These are phyloP conservation scores for Yamadazyma olivae DNA, from an alignment of 805 yeast species.

Conservation along the genomic window DNA sequence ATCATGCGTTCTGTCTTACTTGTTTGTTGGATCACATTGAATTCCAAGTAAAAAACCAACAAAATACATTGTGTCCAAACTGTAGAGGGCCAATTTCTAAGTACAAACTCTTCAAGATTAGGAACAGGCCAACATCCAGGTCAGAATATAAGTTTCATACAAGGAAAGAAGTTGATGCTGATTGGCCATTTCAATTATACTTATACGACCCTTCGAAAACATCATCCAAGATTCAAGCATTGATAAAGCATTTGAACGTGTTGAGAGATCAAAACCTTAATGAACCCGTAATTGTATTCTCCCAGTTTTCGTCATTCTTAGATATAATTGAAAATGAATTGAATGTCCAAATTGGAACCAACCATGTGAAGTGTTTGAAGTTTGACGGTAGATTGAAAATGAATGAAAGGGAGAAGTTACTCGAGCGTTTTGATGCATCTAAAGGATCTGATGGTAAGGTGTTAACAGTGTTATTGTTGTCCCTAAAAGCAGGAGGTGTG, in stretches of 20 bases:
- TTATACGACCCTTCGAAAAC: constrained; percentile 50
- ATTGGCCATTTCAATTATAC: constrained; percentile 31
- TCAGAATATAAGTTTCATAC: constrained; percentile 30
- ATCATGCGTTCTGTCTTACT: constrained; percentile 72
- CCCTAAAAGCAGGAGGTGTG: constrained; percentile 92
- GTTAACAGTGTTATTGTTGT: constrained; percentile 57
- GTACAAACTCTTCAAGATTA: constrained; percentile 46
- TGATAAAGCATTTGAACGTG: constrained; percentile 54
- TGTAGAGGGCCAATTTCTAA: constrained; percentile 61
- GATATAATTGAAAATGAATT: constrained; percentile 71
- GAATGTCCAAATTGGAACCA: constrained; percentile 34
- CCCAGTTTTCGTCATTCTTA: constrained; percentile 82
- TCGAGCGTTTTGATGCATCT: constrained; percentile 49
- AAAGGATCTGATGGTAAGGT: constrained; percentile 23
- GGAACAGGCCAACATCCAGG: constrained; percentile 18
- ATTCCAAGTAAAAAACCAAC: constrained; percentile 52
- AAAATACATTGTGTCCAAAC: constrained; percentile 64
- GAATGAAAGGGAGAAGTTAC: constrained; percentile 59
- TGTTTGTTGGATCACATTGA: constrained; percentile 76
- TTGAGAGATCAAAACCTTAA: constrained; percentile 55
- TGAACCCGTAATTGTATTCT: constrained; percentile 81
- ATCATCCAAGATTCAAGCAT: constrained; percentile 72
- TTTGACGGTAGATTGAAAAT: constrained; percentile 80
- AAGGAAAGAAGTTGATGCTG: constrained; percentile 17
- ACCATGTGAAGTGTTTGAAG: constrained; percentile 49